Base-by-base conservation (phyloP, 129 eudicot species). In the Tagetes patula region DNA sequence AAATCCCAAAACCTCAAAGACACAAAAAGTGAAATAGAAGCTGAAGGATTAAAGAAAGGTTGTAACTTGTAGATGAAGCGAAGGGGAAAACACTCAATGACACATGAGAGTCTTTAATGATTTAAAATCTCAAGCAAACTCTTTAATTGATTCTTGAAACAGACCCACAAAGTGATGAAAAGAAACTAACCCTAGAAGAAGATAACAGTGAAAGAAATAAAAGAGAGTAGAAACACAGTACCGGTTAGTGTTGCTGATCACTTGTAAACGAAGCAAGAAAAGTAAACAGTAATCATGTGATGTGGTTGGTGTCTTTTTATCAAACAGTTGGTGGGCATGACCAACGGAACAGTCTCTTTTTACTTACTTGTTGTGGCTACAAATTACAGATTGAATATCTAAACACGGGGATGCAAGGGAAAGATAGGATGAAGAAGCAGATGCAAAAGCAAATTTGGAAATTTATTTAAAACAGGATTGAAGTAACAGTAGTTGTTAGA, bases 261-360 rank as follows among this genome's bases (percentile, higher is more conserved):
- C 92, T 89, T 86, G 86, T 70, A 71, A 70, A 54, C 36, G 93
- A 87, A 85, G 88, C 84, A 90, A 90, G 61, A 72, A 79, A 79
- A 65, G 73, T 42, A 79, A 42, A 72, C 62, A 72, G 69, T 34
- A 72, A 79, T 79, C 20, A 79, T 79, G 69, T 27, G 52, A 2
- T 20, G 27, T 20, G 27, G 27, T 20, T 20, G 27, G 27, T 72
- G 73, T 37, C 77, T 9, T 71, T 71, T 71, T 64, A 45, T 5
- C 73, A 64, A 64, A 65, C 73, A 46, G 60, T 34, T 70, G 69
- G 69, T 76, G 74, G 50, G 74, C 69, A 76, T 61, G 43, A 5
- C 14, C 30, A 69, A 31, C 0, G 53, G 27, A 73, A 50, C 39
- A 68, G 20, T n/a, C 38, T 41, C 31, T n/a, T n/a, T 67, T 67